A percentile compares a stretch with the other conserved stretches of the same genome.
Conservation (phyloP, 192 early-diverging fungal species). For the Coemansia umbellata region DNA sequence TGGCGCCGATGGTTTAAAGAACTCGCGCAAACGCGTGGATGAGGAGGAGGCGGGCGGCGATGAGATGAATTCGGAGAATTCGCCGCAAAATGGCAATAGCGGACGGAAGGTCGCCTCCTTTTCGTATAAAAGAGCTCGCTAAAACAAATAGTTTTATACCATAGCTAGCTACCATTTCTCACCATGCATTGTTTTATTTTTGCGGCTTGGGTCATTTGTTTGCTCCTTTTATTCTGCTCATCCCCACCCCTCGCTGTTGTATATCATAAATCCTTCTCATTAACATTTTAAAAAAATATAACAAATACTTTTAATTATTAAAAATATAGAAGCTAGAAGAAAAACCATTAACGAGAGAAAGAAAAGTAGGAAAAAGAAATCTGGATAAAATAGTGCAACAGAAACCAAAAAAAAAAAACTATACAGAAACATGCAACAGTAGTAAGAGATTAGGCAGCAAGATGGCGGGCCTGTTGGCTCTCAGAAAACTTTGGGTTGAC, state of each 20-base stretch:
- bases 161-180: too few species aligned
- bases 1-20: constrained; percentile 2
- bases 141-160: too few species aligned
- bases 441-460: neutral
- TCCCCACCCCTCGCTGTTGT: too few species aligned
- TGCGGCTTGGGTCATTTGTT: too few species aligned
- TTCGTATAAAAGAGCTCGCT: constrained; percentile 18
- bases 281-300: too few species aligned
- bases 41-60: constrained; percentile 12
- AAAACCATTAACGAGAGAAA: neutral
- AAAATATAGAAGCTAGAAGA: neutral
- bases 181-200: too few species aligned
- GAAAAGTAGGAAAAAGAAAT: neutral
- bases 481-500: constrained; percentile 37
- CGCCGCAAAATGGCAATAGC: neutral
- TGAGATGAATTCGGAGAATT: neutral
- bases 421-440: neutral
- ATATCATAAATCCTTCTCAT: too few species aligned
- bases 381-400: neutral
- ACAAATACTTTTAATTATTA: too few species aligned
- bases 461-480: neutral
- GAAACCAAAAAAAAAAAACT: neutral
- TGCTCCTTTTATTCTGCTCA: too few species aligned
- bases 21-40: constrained; percentile 12
- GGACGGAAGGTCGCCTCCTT: neutral